Evolutionary conservation across 306 rosid genomes (phyloP), one percentile per base, ranked within the genome.

Genomic region (Malus sylvestris): DNA sequence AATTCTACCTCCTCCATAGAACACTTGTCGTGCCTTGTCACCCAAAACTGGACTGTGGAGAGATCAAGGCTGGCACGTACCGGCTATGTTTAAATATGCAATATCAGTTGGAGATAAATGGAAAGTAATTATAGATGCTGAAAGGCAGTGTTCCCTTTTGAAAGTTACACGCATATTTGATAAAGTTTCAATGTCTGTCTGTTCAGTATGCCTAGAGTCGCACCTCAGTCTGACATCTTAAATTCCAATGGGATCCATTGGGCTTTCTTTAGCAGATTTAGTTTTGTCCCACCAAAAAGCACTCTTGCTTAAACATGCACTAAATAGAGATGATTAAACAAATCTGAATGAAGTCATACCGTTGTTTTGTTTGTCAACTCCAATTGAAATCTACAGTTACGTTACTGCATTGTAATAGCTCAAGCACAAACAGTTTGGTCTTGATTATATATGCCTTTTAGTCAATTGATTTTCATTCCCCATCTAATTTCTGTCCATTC

Each of bases 401-500:
- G 1, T 30, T 52, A 9, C 27, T 18, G 63, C 58, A 29, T 18
- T 49, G 30, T 33, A 23, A 25, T 40, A 45, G 29, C 23, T 7
- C 42, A 38, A 16, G 67, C 58, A 60, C 30, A 62, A 35, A 46
- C 64, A 10, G 46, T n/a, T 16, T 18, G 12, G n/a, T 33, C 12
- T 33, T n/a, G 1, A 16, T 57, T 15, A 29, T 72, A 12, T 38
- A 35, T 35, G 23, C 35, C 38, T 14, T 59, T 59, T 10, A 2
- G 5, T 14, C 32, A n/a, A 25, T 77, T 75, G 71, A 66, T 49
- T 74, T 18, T 45, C 82, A 11, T 1, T 51, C 53, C 65, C 33
- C 58, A 70, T 63, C 62, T 63, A 62, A 38, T 5, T 13, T 52
- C 22, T 68, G 63, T 22, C 74, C 58, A 49, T 76, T 75, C 89